These are phyloP conservation scores for Hippophae tibetana DNA, from an alignment of 306 rosid species.

Conservation along the genomic window DNA sequence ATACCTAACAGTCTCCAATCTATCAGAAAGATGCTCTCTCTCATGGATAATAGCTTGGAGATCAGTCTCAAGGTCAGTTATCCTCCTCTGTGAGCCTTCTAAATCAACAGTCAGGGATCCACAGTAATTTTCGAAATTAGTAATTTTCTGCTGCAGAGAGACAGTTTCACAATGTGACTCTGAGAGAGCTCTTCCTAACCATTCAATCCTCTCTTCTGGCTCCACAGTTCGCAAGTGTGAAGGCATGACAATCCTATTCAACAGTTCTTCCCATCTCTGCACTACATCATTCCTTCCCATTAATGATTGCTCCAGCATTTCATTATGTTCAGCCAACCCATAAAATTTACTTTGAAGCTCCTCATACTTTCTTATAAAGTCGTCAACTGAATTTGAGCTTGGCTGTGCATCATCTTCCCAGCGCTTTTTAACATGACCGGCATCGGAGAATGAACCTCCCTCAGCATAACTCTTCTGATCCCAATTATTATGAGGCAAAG, in stretches of 20 bases:
- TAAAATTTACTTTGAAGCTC: slow-evolving; percentile 76
- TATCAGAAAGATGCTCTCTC: slow-evolving; percentile 52
- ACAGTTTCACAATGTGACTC: slow-evolving; percentile 57
- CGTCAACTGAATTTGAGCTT: slow-evolving; percentile 45
- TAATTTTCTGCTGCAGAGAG: slow-evolving; percentile 66
- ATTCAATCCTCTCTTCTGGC: slow-evolving; percentile 73
- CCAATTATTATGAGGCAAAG: slow-evolving; percentile 51
- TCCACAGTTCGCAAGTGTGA: slow-evolving; percentile 64
- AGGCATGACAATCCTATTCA: slow-evolving; percentile 76
- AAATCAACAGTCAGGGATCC: slow-evolving; percentile 60
- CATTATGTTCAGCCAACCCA: slow-evolving; percentile 92
- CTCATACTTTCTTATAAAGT: slow-evolving; percentile 53
- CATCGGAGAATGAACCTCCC: slow-evolving; percentile 69
- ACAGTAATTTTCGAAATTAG: slow-evolving; percentile 55
- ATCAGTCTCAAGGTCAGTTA: slow-evolving; percentile 49
- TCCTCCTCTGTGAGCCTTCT: slow-evolving; percentile 57
- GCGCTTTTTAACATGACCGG: slow-evolving; percentile 58
- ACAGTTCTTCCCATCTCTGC: slow-evolving; percentile 89
- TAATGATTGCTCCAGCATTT: slow-evolving; percentile 93
- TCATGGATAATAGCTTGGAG: slow-evolving; percentile 39
- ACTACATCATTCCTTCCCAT: slow-evolving; percentile 79
- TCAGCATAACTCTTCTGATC: slow-evolving; percentile 64
- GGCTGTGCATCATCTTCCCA: slow-evolving; percentile 66
- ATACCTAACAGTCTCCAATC: slow-evolving; percentile 34
- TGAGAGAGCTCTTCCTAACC: slow-evolving; percentile 58